A percentile compares a stretch with the other conserved stretches of the same genome.
Evolutionary conservation across 1,284 basidiomycete genomes (phyloP).

Genomic region (Pseudozyma hubeiensis): DNA sequence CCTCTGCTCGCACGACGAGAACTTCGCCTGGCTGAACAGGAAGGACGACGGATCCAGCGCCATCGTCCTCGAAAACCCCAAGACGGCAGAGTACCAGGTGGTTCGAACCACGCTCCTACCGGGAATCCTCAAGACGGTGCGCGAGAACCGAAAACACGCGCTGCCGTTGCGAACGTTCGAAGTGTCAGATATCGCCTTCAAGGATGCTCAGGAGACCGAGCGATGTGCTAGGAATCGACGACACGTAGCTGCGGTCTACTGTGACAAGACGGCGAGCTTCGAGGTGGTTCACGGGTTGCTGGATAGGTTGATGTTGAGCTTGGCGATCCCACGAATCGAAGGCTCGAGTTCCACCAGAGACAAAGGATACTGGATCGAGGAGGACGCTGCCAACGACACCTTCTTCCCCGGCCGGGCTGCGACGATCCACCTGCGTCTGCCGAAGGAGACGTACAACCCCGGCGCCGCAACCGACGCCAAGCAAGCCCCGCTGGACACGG

Average conservation of each 20-base stretch:
- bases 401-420: slow-evolving; percentile 96
- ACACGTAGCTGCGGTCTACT: slow-evolving; percentile 90
- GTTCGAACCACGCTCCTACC: slow-evolving; percentile 94
- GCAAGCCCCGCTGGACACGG: slow-evolving; percentile 25
- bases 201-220: slow-evolving; percentile 78
- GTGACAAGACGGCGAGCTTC: slow-evolving; percentile 95
- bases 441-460: slow-evolving; percentile 24
- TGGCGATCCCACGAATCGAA: slow-evolving; percentile 85
- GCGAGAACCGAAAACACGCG: slow-evolving; percentile 94
- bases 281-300: slow-evolving; percentile 95
- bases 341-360: slow-evolving; percentile 73
- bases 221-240: slow-evolving; percentile 87
- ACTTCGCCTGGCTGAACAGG: slow-evolving; percentile 91
- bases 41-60: slow-evolving; percentile 83
- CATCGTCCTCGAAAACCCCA: slow-evolving; percentile 93
- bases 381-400: slow-evolving; percentile 77
- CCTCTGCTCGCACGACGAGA: slow-evolving; percentile 98
- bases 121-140: slow-evolving; percentile 93
- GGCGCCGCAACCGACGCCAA: slow-evolving; percentile 18
- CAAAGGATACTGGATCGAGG: slow-evolving; percentile 87
- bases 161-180: slow-evolving; percentile 95
- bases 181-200: slow-evolving; percentile 90
- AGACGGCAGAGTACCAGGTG: slow-evolving; percentile 97
- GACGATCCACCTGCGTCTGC: slow-evolving; percentile 82
- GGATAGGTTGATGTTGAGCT: slow-evolving; percentile 92